Evolutionary conservation across 768 basidiomycete genomes (phyloP).

Genomic region (Podaxis mareebaensis): DNA sequence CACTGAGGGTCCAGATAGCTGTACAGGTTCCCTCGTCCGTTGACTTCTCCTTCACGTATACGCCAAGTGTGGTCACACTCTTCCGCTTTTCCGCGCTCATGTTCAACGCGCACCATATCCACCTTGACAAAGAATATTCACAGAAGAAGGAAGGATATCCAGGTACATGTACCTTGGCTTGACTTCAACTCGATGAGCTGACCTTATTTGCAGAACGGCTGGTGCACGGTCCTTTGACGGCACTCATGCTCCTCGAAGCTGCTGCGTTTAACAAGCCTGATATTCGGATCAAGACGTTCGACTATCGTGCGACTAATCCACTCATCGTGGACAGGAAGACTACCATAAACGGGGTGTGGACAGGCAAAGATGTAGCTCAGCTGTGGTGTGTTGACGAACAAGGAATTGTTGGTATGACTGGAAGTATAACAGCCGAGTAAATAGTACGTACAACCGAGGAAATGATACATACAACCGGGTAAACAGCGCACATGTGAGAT

Average conservation of each 20-base stretch:
- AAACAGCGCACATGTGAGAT: slow-evolving; percentile 27
- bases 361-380: slow-evolving; percentile 36
- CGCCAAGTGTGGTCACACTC: slow-evolving; percentile 67
- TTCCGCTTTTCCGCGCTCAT: slow-evolving; percentile 88
- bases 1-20: slow-evolving; percentile 35
- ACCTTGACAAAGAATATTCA: slow-evolving; percentile 77
- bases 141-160: slow-evolving; percentile 69
- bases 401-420: slow-evolving; percentile 71
- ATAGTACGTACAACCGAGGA: background rate
- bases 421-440: slow-evolving; percentile 31
- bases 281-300: slow-evolving; percentile 50
- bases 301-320: slow-evolving; percentile 71
- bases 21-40: slow-evolving; percentile 44
- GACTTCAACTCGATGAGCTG: background rate
- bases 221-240: slow-evolving; percentile 85
- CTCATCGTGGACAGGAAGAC: slow-evolving; percentile 52
- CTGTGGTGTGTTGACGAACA: slow-evolving; percentile 62
- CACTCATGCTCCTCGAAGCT: slow-evolving; percentile 73
- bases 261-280: slow-evolving; percentile 51
- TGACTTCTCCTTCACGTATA: slow-evolving; percentile 67
- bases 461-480: background rate
- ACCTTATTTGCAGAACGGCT: slow-evolving; percentile 55
- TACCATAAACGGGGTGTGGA: slow-evolving; percentile 48
- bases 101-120: slow-evolving; percentile 85
- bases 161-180: slow-evolving; percentile 39